Evolutionary conservation across 768 basidiomycete genomes (phyloP).

Genomic region (Arthromyces matolae): DNA sequence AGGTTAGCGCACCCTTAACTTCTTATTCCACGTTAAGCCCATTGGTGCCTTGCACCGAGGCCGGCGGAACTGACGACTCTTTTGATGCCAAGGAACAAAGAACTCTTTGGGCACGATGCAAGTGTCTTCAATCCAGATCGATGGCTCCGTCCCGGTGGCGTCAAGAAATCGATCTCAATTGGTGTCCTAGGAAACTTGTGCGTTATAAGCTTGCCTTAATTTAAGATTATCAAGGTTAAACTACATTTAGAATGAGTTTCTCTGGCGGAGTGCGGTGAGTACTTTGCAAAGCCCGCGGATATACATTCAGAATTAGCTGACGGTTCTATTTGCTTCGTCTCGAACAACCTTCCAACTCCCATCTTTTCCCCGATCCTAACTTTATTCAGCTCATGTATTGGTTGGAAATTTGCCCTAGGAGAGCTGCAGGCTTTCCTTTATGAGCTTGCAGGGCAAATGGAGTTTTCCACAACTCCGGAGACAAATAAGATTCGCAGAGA

Average conservation of each 20-base stretch:
- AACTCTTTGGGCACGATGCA: conserved; percentile 46
- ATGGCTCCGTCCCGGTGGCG: conserved; percentile 42
- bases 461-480: conserved; percentile 41
- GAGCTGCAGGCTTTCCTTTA: conserved; percentile 61
- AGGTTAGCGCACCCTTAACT: conserved; percentile 29
- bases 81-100: conserved; percentile 28
- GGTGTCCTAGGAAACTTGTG: conserved; percentile 49
- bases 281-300: neutral
- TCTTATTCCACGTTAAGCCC: neutral
- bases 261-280: conserved; percentile 30
- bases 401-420: conserved; percentile 39
- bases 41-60: neutral
- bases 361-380: neutral
- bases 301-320: too few relatives aligned
- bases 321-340: neutral
- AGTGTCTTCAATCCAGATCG: conserved; percentile 45
- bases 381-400: conserved; percentile 28
- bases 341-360: neutral
- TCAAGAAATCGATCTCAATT: conserved; percentile 39
- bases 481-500: conserved; percentile 34
- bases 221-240: too few relatives aligned
- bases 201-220: conserved; percentile 7
- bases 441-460: conserved; percentile 50
- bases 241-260: conserved; percentile 31
- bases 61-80: too few relatives aligned